A percentile compares a stretch with the other conserved stretches of the same genome.
phyloP scores from a whole-genome alignment of 495 filamentous ascomycete genomes.

The Xylaria nigripes region DNA sequence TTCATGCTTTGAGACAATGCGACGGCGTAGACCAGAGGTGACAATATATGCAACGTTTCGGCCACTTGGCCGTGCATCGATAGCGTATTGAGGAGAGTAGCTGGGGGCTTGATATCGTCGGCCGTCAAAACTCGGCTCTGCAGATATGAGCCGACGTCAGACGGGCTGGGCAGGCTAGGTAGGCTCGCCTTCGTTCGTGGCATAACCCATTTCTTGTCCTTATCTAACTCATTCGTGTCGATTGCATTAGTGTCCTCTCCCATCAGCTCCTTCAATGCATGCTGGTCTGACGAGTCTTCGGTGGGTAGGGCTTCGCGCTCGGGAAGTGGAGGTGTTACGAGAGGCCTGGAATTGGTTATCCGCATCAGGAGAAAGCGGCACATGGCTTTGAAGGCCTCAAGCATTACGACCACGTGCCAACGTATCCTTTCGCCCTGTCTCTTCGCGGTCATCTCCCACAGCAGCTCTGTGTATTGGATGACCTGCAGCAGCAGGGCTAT shows the following conservation, averaged over 20 bases:
- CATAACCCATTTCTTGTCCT: conserved; percentile 72
- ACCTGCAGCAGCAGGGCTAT: conserved; percentile 76
- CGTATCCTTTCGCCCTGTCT: conserved; percentile 71
- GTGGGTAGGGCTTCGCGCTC: conserved; percentile 67
- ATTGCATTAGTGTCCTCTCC: conserved; percentile 17
- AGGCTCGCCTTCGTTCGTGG: conserved; percentile 80
- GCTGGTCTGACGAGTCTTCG: conserved; percentile 37
- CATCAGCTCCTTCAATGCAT: conserved; percentile 28
- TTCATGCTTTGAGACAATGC: conserved; percentile 61
- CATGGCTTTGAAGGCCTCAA: conserved; percentile 80
- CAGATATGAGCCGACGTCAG: conserved; percentile 76
- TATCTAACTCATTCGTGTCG: conserved; percentile 14
- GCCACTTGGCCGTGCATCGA: conserved; percentile 65
- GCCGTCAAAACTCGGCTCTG: conserved; percentile 87
- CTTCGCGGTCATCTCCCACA: conserved; percentile 78
- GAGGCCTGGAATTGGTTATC: conserved; percentile 75
- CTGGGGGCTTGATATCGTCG: conserved; percentile 90
- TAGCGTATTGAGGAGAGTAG: conserved; percentile 67
- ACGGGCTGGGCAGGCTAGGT: conserved; percentile 67
- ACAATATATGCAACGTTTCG: conserved; percentile 82
- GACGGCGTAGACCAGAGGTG: conserved; percentile 81
- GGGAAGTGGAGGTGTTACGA: conserved; percentile 77
- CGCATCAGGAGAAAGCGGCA: conserved; percentile 76
- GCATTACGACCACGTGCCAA: conserved; percentile 82
- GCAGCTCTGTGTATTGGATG: conserved; percentile 83